Evolutionary conservation across 2,329 filamentous ascomycete genomes (phyloP), one percentile per base, ranked within the genome.

Genomic region (Coniochaeta sp.): DNA sequence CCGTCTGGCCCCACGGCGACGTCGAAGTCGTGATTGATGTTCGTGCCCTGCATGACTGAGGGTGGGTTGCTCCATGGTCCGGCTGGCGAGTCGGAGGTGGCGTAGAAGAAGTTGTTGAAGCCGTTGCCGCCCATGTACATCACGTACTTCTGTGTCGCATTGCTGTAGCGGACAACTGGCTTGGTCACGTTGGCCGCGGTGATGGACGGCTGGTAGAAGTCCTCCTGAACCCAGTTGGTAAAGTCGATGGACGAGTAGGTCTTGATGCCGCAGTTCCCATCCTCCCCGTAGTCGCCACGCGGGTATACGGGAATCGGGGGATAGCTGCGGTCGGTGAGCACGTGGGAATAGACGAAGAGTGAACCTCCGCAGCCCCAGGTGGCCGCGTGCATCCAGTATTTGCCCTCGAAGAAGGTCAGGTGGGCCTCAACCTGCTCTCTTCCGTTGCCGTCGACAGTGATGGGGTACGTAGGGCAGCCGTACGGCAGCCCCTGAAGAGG

Each of bases 81-180:
- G 14, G 30, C 32, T 22, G 48, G 48, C 4, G 30, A 33, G 22
- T 49, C 20, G 8, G 48, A 35, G 5, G 48, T 49, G 14, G 48
- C 31, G 24, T 49, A 49, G 48, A 32, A 35, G 32, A 49, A 33
- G 28, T 49, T 38, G 48, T 49, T 42, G 9, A 42, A 14, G 10
- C 18, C 48, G 10, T 32, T 32, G 13, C 30, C 32, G 30, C 48
- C 48, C 28, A 49, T 32, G 24, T 33, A 38, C 48, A 49, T 49
- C 18, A 49, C 48, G 20, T 49, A 49, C 18, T 49, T 32, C 32
- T 27, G 16, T n/a, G 48, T 49, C 16, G 31, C 48, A 27, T 49
- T 49, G 48, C 48, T 49, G 48, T 49, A 49, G 13, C 48, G 48
- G 30, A 49, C 48, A 18, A 49, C 31, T 4, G 48, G 48, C 48